Percentiles rank a stretch among this genome's conserved stretches.
These are phyloP conservation scores for Lachnellula hyalina DNA, from an alignment of 2,329 filamentous ascomycete genomes.

Conservation along the genomic window DNA sequence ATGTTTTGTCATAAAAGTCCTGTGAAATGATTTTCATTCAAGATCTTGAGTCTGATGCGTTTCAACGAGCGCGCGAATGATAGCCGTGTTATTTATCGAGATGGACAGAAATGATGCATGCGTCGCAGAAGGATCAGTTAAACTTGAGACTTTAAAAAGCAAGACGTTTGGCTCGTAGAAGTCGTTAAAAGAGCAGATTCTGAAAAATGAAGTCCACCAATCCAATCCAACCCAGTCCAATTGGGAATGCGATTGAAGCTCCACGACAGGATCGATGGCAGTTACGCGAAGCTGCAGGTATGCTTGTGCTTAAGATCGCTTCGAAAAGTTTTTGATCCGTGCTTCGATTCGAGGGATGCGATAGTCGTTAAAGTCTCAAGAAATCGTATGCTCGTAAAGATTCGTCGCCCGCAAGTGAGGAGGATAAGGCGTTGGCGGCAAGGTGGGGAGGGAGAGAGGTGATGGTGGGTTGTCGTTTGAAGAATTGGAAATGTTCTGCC, in stretches of 20 bases:
- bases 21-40: background rate
- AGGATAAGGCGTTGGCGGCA: background rate
- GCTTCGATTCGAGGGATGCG: conserved; percentile 27
- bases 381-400: conserved; percentile 27
- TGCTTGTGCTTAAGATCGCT: conserved; percentile 32
- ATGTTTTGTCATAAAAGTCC: conserved; percentile 17
- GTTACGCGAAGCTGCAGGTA: conserved; percentile 33
- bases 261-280: conserved; percentile 28
- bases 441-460: background rate
- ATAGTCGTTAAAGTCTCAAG: conserved; percentile 15
- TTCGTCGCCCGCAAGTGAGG: conserved; percentile 8
- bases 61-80: conserved; percentile 23
- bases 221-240: conserved; percentile 26
- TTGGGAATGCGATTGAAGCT: conserved; percentile 31
- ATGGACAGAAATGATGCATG: conserved; percentile 24
- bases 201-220: conserved; percentile 29
- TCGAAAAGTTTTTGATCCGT: conserved; percentile 25
- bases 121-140: conserved; percentile 26
- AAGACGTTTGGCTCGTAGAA: conserved; percentile 39
- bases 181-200: conserved; percentile 34
- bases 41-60: conserved; percentile 11
- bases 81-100: conserved; percentile 25
- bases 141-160: conserved; percentile 25
- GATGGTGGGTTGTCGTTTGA: conserved; percentile 14
- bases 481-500: conserved; percentile 26